phyloP scores from a whole-genome alignment of 2,329 filamentous ascomycete genomes.

The Tolypocladium ophioglossoides region DNA sequence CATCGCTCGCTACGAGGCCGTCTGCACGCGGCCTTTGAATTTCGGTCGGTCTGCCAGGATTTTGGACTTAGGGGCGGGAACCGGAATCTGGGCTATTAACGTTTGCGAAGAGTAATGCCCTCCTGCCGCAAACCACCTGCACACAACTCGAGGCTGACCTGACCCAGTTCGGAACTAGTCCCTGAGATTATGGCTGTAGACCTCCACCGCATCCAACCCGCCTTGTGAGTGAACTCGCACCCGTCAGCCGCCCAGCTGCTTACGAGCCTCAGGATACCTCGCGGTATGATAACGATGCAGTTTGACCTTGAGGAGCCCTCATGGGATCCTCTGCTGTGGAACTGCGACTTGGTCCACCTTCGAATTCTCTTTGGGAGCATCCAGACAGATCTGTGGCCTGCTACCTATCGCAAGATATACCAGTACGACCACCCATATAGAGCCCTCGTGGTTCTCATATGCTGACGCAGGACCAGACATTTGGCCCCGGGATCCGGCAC shows the following conservation, averaged over 20 bases:
- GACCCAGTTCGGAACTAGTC: slow-evolving; percentile 10
- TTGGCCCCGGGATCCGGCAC: slow-evolving; percentile 64
- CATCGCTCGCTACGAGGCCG: slow-evolving; percentile 43
- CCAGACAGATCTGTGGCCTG: slow-evolving; percentile 53
- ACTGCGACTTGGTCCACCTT: slow-evolving; percentile 77
- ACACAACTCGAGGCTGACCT: background rate
- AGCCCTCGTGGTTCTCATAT: background rate
- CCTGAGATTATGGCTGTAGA: slow-evolving; percentile 27
- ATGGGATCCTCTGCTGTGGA: slow-evolving; percentile 41
- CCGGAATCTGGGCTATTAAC: slow-evolving; percentile 84
- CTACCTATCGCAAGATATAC: slow-evolving; percentile 61
- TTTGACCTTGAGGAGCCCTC: slow-evolving; percentile 64
- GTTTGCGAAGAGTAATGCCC: slow-evolving; percentile 57
- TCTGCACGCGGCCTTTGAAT: slow-evolving; percentile 11
- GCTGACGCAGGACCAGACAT: slow-evolving; percentile 39
- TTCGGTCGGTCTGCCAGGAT: slow-evolving; percentile 25
- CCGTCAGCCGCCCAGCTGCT: slow-evolving; percentile 2
- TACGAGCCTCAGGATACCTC: slow-evolving; percentile 50
- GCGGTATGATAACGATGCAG: slow-evolving; percentile 42
- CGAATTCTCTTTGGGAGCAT: slow-evolving; percentile 73
- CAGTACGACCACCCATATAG: background rate
- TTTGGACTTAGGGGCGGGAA: slow-evolving; percentile 70
- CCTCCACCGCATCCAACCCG: slow-evolving; percentile 28
- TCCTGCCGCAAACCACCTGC: background rate
- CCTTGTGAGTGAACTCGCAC: slow-evolving; percentile 16